These are phyloP conservation scores for Juncus inflexus DNA, from an alignment of 176 grass and related monocot genomes.

Conservation along the genomic window DNA sequence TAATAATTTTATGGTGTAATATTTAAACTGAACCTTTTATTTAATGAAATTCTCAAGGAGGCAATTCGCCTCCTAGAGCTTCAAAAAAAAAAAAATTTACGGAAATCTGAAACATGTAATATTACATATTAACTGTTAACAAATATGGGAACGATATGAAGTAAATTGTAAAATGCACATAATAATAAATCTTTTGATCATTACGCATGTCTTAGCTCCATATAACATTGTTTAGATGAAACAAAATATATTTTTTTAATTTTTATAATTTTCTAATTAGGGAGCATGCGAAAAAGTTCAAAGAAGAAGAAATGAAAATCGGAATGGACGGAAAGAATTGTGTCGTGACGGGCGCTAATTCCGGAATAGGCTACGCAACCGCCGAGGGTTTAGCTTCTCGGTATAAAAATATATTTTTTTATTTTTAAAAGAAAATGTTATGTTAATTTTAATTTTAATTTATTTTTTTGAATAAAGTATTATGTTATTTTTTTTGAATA, in stretches of 20 bases:
- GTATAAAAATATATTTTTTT: slow-evolving; percentile 35
- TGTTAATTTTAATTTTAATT: no score
- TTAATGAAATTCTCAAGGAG: no score
- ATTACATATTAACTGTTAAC: background rate
- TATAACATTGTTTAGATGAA: background rate
- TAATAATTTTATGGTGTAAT: no score
- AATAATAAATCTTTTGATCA: no score
- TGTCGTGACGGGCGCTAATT: slow-evolving; percentile 87
- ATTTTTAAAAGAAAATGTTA: background rate
- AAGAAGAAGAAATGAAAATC: slow-evolving; percentile 73
- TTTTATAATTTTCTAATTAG: slow-evolving; percentile 28
- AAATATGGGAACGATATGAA: no score
- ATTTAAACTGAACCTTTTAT: no score
- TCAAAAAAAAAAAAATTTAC: no score
- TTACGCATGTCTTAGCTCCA: no score
- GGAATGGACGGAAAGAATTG: slow-evolving; percentile 85
- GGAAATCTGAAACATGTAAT: background rate
- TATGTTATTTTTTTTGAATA: no score
- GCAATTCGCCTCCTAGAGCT: no score
- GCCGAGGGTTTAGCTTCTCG: slow-evolving; percentile 74
- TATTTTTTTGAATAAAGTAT: no score
- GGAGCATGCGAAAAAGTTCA: slow-evolving; percentile 83
- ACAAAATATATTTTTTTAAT: background rate
- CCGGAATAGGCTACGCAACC: slow-evolving; percentile 79
- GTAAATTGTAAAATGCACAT: no score